Conservation (phyloP, 805 yeast species). For the Saturnispora diversa region DNA sequence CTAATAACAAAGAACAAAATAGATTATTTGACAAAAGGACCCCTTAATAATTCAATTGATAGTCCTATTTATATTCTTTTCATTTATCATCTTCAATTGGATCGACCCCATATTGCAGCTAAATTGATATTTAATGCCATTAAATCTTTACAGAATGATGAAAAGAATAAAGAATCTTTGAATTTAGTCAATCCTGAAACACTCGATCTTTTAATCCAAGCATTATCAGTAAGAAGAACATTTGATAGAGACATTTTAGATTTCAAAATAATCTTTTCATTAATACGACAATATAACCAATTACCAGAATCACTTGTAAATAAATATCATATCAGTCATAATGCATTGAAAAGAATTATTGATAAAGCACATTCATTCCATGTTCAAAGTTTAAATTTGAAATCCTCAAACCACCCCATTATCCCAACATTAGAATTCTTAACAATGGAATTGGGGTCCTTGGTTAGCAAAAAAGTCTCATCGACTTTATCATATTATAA, state of each 20-base stretch:
- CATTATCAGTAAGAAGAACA: slow-evolving; percentile 13
- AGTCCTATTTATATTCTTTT: not conserved
- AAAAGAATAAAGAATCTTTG: not conserved
- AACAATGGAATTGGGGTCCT: slow-evolving; percentile 16
- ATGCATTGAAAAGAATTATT: slow-evolving; percentile 9
- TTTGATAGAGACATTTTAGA: slow-evolving; percentile 8
- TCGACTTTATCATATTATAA: slow-evolving; percentile 12
- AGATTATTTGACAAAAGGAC: not conserved
- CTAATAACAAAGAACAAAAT: not conserved
- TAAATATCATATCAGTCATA: slow-evolving; percentile 4
- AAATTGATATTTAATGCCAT: slow-evolving; percentile 1
- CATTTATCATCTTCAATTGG: not conserved
- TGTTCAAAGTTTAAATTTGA: not conserved
- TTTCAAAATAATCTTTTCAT: slow-evolving; percentile 8
- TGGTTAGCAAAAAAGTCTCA: slow-evolving; percentile 11
- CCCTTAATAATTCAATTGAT: not conserved
- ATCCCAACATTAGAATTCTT: slow-evolving; percentile 10
- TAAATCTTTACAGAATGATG: not conserved
- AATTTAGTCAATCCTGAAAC: not conserved
- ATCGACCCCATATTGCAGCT: slow-evolving; percentile 8
- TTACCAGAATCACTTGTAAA: slow-evolving; percentile 9
- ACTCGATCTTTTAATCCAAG: slow-evolving; percentile 9
- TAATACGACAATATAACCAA: slow-evolving; percentile 13
- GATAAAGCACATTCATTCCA: slow-evolving; percentile 13
- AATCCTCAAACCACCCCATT: not conserved